Evolutionary conservation across 441 rosid species (phyloP), one percentile per base, ranked within the genome.

Genomic region (Capsella rubella): DNA sequence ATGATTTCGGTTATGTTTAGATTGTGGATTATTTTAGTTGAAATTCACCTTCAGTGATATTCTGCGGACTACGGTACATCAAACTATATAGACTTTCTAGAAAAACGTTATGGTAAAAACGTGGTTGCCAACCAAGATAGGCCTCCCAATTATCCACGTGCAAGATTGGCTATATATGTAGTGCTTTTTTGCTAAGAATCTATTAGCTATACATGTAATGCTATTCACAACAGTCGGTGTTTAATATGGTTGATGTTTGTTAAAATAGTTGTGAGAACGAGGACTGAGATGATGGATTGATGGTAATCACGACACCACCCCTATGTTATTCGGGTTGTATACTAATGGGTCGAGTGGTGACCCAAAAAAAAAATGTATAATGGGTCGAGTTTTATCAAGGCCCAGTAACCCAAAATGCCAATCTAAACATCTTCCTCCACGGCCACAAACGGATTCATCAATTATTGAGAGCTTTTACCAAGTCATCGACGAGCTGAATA

Each of bases 41-140:
- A 5, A 42, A 42, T 42, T 5, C 46, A 49, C 28, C 9, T 18
- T 18, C 1, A 2, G 5, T 25, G 55, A 31, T 31, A 31, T 31
- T 53, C 14, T 6, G 2, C 29, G 35, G 5, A 21, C 25, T 29
- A 12, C 18, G 18, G 18, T 16, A 16, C 16, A 53, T 29, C 37
- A 29, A 31, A 31, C 29, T 54, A 29, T 29, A 28, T 54, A 54
- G 29, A 29, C 3, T 28, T 21, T 21, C 0, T 1, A 32, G 7
- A 18, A 8, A 31, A 16, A 50, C 13, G 7, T 49, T 49, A 12
- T 25, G 28, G 6, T 25, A 10, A 21, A 51, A 21, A 59, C 47
- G 64, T 59, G 64, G 47, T 12, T 37, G 12, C 47, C 64, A 59
- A 59, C 47, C 6, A 16, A 37, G 5, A 16, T 16, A 37, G 47